Base-by-base conservation (phyloP, 257 asterid species). In the Solanum stenotomum region DNA sequence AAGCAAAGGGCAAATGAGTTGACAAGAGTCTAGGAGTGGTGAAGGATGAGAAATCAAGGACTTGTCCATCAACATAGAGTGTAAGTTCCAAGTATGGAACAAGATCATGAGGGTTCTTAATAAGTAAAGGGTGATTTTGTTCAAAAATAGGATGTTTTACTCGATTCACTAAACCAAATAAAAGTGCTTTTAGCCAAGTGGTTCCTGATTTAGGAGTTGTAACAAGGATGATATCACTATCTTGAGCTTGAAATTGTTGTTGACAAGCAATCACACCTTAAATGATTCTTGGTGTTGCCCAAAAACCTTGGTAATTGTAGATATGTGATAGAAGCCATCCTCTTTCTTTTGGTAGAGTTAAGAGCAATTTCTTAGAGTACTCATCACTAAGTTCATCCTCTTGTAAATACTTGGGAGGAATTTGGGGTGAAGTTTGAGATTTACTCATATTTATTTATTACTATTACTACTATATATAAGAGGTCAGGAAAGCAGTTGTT, bases 201-300 rank as follows among this genome's bases (percentile, higher is more conserved):
- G 87, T 85, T 68, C 90, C 89, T 16, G 90, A 84, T 87, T 89
- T 89, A 0, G 88, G 85, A 14, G 18, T 44, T 52, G 49, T 29
- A 37, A 25, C 10, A 16, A 31, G 6, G 8, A 23, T 3, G 7
- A 44, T 67, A 68, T 40, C 72, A 22, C 2, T 59, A 18, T 77
- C 85, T 56, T 86, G 40, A 29, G 85, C 85, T 29, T 76, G 68
- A 46, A 76, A 68, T 25, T 87, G 59, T 20, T 70, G n/a, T 85
- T 56, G 89, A 23, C 52, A 89, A 6, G 77, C 7, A 65, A 85
- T 10, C 1, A 84, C 31, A 23, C 88, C 90, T 16, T 33, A 78
- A 13, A 89, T 2, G 10, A 33, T 23, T 20, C n/a, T 15, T 15
- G 40, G 35, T 3, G 20, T 0, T 27, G 4, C n/a, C 89, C 87